These are phyloP conservation scores for Beta corolliflora DNA, from an alignment of 179 eudicot genomes.

Conservation along the genomic window DNA sequence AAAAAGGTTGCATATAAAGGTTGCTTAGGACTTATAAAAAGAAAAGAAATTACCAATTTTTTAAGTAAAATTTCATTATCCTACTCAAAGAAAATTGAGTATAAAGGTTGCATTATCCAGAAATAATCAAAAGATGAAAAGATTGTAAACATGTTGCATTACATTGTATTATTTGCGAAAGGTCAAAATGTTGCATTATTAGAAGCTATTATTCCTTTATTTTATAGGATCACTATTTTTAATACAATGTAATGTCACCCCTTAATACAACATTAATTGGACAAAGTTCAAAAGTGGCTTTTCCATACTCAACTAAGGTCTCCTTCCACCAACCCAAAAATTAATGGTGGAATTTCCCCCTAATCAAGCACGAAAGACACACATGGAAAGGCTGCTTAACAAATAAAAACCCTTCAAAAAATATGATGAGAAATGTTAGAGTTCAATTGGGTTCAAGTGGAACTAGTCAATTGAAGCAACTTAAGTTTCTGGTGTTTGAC, in stretches of 20 bases:
- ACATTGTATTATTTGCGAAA: too few relatives aligned
- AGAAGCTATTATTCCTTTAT: too few relatives aligned
- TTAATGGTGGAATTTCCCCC: constrained; percentile 12
- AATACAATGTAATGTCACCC: constrained; percentile 1
- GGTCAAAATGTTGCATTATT: too few relatives aligned
- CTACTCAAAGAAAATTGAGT: too few relatives aligned
- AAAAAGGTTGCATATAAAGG: too few relatives aligned
- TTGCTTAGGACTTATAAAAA: too few relatives aligned
- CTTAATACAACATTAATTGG: not conserved
- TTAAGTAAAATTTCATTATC: too few relatives aligned
- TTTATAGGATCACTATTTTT: not conserved
- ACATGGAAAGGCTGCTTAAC: not conserved
- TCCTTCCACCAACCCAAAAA: constrained; percentile 5
- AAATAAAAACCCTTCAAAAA: not conserved
- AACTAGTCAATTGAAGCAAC: constrained; percentile 12
- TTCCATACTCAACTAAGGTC: constrained; percentile 6
- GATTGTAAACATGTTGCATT: too few relatives aligned
- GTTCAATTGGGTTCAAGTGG: constrained; percentile 9
- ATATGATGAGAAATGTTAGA: not conserved
- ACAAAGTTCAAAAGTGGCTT: not conserved
- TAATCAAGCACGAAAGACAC: not conserved
- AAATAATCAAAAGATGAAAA: too few relatives aligned
- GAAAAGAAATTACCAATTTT: too few relatives aligned
- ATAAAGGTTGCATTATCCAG: too few relatives aligned
- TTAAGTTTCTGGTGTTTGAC: not conserved